These are phyloP conservation scores for Eucalyptus caleyi DNA, from an alignment of 345 rosid species.

Conservation along the genomic window DNA sequence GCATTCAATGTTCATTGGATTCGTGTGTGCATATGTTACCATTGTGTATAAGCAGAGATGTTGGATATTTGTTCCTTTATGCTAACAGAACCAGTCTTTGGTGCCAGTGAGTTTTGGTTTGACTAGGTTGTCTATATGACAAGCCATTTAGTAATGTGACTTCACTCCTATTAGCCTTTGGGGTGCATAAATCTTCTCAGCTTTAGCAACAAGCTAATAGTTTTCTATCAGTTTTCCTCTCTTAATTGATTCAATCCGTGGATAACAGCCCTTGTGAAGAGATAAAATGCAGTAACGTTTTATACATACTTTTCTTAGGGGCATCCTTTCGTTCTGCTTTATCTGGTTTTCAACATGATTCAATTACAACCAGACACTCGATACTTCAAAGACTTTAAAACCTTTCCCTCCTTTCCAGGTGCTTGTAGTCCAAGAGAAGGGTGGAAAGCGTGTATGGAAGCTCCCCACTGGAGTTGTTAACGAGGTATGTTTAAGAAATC, in stretches of 20 bases:
- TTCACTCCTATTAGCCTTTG: background rate
- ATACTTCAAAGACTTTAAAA: background rate
- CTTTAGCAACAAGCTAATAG: background rate
- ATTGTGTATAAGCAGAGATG: background rate
- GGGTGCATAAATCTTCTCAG: background rate
- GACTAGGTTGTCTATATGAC: background rate
- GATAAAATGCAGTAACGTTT: background rate
- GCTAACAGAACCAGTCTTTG: background rate
- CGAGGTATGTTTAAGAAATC: conserved; percentile 13
- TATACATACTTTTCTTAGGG: background rate
- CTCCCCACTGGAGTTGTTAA: conserved; percentile 69
- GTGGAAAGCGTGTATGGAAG: conserved; percentile 63
- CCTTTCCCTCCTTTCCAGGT: conserved; percentile 15
- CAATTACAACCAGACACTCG: background rate
- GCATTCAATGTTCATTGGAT: background rate
- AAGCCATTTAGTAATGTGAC: background rate
- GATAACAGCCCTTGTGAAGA: background rate
- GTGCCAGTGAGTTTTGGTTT: background rate
- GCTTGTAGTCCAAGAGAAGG: conserved; percentile 73
- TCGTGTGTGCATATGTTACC: background rate
- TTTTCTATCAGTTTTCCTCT: background rate
- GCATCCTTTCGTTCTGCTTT: background rate
- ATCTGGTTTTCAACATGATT: background rate
- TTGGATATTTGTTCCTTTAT: background rate
- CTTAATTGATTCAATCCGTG: background rate